Evolutionary conservation across 352 stramenopile species (phyloP).

Genomic region (Phytophthora idaei): DNA sequence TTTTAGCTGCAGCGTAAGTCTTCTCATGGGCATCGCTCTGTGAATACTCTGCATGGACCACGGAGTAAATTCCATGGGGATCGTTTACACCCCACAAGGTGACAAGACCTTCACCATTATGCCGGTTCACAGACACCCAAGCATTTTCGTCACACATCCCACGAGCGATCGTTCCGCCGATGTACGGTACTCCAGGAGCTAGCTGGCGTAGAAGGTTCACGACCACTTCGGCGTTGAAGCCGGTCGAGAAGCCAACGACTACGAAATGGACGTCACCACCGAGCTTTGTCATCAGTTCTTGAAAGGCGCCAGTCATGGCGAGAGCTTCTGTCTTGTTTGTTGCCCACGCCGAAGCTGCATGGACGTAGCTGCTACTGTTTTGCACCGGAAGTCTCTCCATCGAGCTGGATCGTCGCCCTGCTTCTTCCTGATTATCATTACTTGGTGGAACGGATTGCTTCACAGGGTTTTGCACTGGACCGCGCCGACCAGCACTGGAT

Average conservation of each 20-base stretch:
- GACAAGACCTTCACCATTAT: slow-evolving; percentile 83
- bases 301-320: slow-evolving; percentile 77
- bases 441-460: slow-evolving; percentile 28
- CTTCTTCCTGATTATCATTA: slow-evolving; percentile 44
- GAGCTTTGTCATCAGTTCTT: slow-evolving; percentile 83
- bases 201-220: slow-evolving; percentile 75
- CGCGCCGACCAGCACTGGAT: slow-evolving; percentile 23
- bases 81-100: slow-evolving; percentile 90
- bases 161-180: slow-evolving; percentile 82
- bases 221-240: slow-evolving; percentile 78
- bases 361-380: slow-evolving; percentile 66
- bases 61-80: slow-evolving; percentile 78
- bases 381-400: slow-evolving; percentile 60
- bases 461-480: slow-evolving; percentile 28
- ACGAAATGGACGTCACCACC: slow-evolving; percentile 82
- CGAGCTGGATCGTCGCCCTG: slow-evolving; percentile 47
- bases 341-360: slow-evolving; percentile 72
- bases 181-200: slow-evolving; percentile 81
- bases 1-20: slow-evolving; percentile 76
- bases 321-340: slow-evolving; percentile 77
- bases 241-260: slow-evolving; percentile 85
- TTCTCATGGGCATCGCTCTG: slow-evolving; percentile 82
- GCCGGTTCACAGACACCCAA: slow-evolving; percentile 87
- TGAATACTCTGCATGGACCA: slow-evolving; percentile 82
- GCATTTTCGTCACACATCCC: slow-evolving; percentile 89